Evolutionary conservation across 352 stramenopile genomes (phyloP), one percentile per base, ranked within the genome.

Genomic region (Pelagophyceae sp.): DNA sequence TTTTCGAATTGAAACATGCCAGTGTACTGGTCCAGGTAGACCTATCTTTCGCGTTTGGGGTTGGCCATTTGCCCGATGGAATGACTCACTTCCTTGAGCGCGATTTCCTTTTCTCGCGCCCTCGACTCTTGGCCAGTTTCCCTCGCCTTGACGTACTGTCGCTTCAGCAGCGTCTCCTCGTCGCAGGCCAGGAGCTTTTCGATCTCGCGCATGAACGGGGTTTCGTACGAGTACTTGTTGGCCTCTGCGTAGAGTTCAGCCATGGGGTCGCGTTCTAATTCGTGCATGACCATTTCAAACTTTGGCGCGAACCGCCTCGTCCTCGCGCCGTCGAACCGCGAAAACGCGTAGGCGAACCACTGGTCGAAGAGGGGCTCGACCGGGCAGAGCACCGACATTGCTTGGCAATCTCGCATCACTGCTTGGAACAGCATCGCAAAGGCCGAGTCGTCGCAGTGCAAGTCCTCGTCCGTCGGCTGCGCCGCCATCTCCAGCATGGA

Each of bases 71-170:
- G n/a, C n/a, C n/a, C n/a, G n/a, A n/a, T n/a, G n/a, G n/a, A n/a
- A n/a, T n/a, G n/a, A n/a, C n/a, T n/a, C n/a, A n/a, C n/a, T n/a
- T 83, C 80, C 51, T 81, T 81, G 63, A 83, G 78, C 23, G 75
- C 40, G 72, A 83, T 83, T 72, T 83, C 80, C 76, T 83, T 83
- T 25, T 80, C 75, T 20, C 78, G 65, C 0, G 80, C 80, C 29
- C 80, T 63, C 27, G 81, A 72, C 5, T 70, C 79, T 5, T 77
- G 61, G 29, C 79, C 79, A 27, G 67, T 80, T 51, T 80, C 67
- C 63, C 80, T 63, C 19, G 80, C 80, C 45, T 77, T 79, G n/a
- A 79, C 29, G 79, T 83, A 83, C 79, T 83, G 80, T 63, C 79
- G 79, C 76, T 83, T 83, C 38, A 83, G 79, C 0, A 83, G 80